phyloP scores from a whole-genome alignment of 2,329 filamentous ascomycete species.

The Magnaporthiopsis poae region DNA sequence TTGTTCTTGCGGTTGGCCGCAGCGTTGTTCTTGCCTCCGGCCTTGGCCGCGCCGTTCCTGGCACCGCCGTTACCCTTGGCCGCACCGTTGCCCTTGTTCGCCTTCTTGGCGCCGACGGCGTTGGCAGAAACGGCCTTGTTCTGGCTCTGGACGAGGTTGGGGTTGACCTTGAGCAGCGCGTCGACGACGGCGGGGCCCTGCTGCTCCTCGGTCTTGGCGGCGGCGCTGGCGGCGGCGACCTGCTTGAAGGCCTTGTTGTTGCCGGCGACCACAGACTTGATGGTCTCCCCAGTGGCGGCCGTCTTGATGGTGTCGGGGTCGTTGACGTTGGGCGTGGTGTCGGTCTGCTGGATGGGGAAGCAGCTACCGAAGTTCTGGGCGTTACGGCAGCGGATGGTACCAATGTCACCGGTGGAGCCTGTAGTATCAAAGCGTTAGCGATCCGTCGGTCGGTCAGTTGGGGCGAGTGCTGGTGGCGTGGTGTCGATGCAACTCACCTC shows the following conservation, averaged over 20 bases:
- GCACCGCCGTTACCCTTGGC: background rate
- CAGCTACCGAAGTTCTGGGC: constrained; percentile 43
- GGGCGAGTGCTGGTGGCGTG: too few species aligned
- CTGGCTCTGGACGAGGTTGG: constrained; percentile 12
- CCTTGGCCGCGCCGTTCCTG: constrained; percentile 1
- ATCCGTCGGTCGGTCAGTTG: background rate
- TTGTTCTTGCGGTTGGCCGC: constrained; percentile 1
- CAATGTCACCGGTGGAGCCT: constrained; percentile 47
- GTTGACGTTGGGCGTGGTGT: constrained; percentile 32
- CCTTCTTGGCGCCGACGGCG: background rate
- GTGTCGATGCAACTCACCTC: constrained; percentile 30
- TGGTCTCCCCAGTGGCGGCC: constrained; percentile 33
- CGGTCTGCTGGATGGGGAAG: constrained; percentile 46
- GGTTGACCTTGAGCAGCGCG: constrained; percentile 20
- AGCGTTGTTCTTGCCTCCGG: background rate
- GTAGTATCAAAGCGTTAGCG: background rate
- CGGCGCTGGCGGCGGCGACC: constrained; percentile 36
- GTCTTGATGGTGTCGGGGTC: constrained; percentile 36
- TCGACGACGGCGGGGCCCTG: constrained; percentile 23
- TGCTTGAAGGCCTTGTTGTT: constrained; percentile 41
- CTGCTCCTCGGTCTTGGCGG: constrained; percentile 23
- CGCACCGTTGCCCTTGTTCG: constrained; percentile 1
- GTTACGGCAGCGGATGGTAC: constrained; percentile 52
- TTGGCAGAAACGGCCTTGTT: constrained; percentile 9
- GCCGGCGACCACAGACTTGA: constrained; percentile 38